These are phyloP conservation scores for Microstroma glucosiphilum DNA, from an alignment of 1,284 basidiomycete species.

Conservation along the genomic window DNA sequence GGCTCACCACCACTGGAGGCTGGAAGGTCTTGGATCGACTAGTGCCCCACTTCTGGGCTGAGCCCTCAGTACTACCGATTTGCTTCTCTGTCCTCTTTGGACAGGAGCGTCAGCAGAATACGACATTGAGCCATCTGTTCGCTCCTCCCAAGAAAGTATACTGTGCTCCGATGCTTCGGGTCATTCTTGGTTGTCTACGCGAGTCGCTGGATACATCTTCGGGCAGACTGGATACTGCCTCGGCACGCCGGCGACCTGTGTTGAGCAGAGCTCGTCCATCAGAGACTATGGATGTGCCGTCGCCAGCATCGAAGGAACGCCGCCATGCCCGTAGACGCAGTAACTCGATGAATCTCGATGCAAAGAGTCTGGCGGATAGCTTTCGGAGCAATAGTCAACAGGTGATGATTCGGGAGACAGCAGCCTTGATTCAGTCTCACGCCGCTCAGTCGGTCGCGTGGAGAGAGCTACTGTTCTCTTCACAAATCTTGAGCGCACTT, in stretches of 20 bases:
- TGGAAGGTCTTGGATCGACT: constrained; percentile 67
- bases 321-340: constrained; percentile 27
- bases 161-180: constrained; percentile 28
- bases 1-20: constrained; percentile 65
- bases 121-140: constrained; percentile 6
- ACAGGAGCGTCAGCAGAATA: constrained; percentile 57
- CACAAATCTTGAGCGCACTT: constrained; percentile 32
- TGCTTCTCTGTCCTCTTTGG: constrained; percentile 61
- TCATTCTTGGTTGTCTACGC: constrained; percentile 32
- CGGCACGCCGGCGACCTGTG: neutral
- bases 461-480: constrained; percentile 34
- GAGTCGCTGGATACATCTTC: constrained; percentile 18
- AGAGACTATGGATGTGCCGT: constrained; percentile 10
- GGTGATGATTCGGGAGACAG: constrained; percentile 23
- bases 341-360: constrained; percentile 30
- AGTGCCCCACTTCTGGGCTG: constrained; percentile 64
- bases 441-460: constrained; percentile 16
- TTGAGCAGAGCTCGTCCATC: constrained; percentile 14
- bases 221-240: neutral
- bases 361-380: constrained; percentile 21
- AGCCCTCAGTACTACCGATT: constrained; percentile 59
- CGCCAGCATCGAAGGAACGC: neutral
- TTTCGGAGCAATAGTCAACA: constrained; percentile 20
- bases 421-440: constrained; percentile 23
- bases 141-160: constrained; percentile 10